Percentiles rank a stretch among this genome's conserved stretches.
Evolutionary conservation across 106 monocot species (phyloP).

Genomic region (Triglochin maritima): DNA sequence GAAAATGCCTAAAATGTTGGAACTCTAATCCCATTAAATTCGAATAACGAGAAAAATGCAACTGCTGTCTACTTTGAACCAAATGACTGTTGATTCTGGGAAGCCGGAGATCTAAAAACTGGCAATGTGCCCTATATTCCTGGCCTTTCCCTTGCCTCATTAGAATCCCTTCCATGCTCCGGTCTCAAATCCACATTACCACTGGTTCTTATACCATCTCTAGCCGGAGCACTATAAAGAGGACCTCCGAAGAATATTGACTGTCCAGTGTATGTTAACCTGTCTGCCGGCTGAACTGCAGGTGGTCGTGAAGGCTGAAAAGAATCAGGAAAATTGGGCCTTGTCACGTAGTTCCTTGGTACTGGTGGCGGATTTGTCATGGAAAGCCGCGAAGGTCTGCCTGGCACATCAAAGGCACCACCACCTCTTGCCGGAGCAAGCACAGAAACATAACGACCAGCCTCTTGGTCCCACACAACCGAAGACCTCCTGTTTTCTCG

Average conservation of each 20-base stretch:
- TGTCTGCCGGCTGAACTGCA: constrained; percentile 33
- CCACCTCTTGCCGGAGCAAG: constrained; percentile 30
- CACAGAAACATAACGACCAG: constrained; percentile 81
- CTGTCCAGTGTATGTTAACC: constrained; percentile 60
- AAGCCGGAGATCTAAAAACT: constrained; percentile 38
- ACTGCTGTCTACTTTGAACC: constrained; percentile 1
- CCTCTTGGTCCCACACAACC: constrained; percentile 94
- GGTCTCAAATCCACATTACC: constrained; percentile 2
- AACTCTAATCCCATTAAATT: background rate
- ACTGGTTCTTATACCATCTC: constrained; percentile 19
- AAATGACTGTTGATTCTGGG: constrained; percentile 31
- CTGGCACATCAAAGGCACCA: constrained; percentile 11
- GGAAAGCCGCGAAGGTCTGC: constrained; percentile 12
- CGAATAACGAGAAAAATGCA: background rate
- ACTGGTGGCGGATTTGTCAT: constrained; percentile 25
- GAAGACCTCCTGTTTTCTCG: constrained; percentile 55
- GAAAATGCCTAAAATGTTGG: too few species aligned
- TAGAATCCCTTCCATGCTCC: constrained; percentile 18
- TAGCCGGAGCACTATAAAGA: constrained; percentile 32
- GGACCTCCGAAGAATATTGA: constrained; percentile 98
- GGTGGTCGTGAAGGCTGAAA: constrained; percentile 7
- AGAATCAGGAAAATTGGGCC: constrained; percentile 13
- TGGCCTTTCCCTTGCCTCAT: constrained; percentile 20
- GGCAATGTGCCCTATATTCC: constrained; percentile 25
- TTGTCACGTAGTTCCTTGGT: constrained; percentile 13